phyloP scores from a whole-genome alignment of 768 basidiomycete genomes.

The Rhizopogon roseolus region DNA sequence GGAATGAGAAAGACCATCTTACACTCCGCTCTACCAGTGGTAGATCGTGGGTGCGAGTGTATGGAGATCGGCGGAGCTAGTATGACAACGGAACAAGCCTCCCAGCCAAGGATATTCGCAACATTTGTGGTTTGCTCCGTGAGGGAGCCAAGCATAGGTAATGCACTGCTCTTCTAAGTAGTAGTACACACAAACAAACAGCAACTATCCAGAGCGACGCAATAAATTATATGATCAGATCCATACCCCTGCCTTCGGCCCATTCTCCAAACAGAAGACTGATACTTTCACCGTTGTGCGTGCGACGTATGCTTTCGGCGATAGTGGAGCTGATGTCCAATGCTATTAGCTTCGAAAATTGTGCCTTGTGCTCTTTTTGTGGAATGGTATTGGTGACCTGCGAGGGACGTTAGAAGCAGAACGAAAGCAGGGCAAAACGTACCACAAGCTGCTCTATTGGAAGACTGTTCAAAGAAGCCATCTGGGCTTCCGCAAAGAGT shows the following conservation, averaged over 20 bases:
- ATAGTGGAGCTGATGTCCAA: slow-evolving; percentile 91
- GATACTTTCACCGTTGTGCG: slow-evolving; percentile 92
- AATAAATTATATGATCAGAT: slow-evolving; percentile 18
- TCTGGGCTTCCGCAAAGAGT: slow-evolving; percentile 71
- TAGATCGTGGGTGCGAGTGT: background rate
- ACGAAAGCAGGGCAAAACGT: slow-evolving; percentile 18
- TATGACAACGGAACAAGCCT: background rate
- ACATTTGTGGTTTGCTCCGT: background rate
- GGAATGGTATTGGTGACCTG: slow-evolving; percentile 96
- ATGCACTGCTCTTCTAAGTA: background rate
- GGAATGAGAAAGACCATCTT: background rate
- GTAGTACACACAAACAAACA: background rate
- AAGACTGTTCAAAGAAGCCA: slow-evolving; percentile 61
- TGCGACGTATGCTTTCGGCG: slow-evolving; percentile 93
- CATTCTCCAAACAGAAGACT: slow-evolving; percentile 84
- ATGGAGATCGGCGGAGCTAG: background rate
- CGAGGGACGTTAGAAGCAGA: background rate
- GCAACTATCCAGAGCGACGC: background rate
- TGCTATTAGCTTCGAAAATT: slow-evolving; percentile 74
- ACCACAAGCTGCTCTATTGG: slow-evolving; percentile 87
- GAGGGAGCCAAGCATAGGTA: background rate
- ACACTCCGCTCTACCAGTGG: background rate
- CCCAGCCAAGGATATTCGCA: background rate
- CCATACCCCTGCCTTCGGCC: slow-evolving; percentile 42
- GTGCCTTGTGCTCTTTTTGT: slow-evolving; percentile 60